Evolutionary conservation across 768 basidiomycete genomes (phyloP).

Genomic region (Dioszegia hungarica): DNA sequence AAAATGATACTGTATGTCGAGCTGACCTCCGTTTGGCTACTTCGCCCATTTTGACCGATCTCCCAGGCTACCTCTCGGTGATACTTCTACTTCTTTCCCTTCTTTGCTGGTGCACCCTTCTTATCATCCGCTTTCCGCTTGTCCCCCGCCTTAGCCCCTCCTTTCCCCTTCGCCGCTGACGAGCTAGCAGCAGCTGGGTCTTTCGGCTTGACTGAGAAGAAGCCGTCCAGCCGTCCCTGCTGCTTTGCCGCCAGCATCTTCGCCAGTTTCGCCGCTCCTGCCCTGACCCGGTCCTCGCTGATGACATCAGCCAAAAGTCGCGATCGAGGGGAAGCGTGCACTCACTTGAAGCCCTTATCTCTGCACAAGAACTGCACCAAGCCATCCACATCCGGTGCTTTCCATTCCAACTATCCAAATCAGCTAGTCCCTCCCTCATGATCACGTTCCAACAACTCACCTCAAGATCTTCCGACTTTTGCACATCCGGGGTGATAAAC

Average conservation of each 20-base stretch:
- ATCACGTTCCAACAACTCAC: conserved; percentile 51
- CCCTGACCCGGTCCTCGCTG: conserved; percentile 94
- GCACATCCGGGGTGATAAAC: conserved; percentile 84
- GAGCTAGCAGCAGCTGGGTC: conserved; percentile 43
- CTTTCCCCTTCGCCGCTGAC: conserved; percentile 36
- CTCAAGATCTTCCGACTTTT: conserved; percentile 77
- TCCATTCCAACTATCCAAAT: conserved; percentile 77
- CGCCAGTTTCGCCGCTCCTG: conserved; percentile 85
- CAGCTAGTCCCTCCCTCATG: background rate
- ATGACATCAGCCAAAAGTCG: conserved; percentile 1
- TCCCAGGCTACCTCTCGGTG: no score
- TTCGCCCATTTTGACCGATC: no score
- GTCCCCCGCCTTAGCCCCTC: conserved; percentile 35
- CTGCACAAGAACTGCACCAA: conserved; percentile 86
- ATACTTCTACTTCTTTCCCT: conserved; percentile 36
- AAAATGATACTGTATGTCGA: no score
- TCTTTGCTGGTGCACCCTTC: conserved; percentile 49
- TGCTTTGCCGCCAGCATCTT: conserved; percentile 86
- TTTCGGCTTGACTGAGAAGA: conserved; percentile 74
- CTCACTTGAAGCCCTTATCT: conserved; percentile 96
- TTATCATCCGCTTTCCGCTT: conserved; percentile 56
- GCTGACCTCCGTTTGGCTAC: no score
- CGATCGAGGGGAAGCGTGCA: conserved; percentile 8
- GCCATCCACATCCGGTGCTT: conserved; percentile 83
- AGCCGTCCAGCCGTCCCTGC: conserved; percentile 92